A percentile compares a stretch with the other conserved stretches of the same genome.
These are phyloP conservation scores for Ormosia semicastrata DNA, from an alignment of 306 rosid species.

Conservation along the genomic window DNA sequence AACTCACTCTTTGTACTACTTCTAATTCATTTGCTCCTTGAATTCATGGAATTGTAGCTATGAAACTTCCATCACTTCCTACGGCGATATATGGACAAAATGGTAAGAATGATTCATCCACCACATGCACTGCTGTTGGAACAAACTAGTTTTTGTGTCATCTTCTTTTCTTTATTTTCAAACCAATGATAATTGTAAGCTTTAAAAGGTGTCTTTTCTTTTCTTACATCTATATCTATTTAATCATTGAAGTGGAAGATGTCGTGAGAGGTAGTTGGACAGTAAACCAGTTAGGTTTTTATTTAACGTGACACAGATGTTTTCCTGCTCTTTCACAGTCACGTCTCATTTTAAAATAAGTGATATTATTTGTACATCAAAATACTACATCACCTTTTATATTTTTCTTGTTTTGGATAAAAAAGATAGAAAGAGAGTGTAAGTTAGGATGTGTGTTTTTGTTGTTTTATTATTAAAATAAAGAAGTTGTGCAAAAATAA, in stretches of 20 bases:
- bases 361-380: no score
- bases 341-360: background rate
- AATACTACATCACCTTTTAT: no score
- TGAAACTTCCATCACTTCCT: slow-evolving; percentile 36
- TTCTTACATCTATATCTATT: background rate
- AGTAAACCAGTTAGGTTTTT: background rate
- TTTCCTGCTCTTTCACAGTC: background rate
- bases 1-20: background rate
- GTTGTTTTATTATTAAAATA: no score
- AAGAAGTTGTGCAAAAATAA: no score
- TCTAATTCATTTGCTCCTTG: background rate
- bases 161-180: no score
- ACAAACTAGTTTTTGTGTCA: background rate
- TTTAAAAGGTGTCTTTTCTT: background rate
- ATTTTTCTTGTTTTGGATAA: no score
- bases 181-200: no score
- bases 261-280: background rate
- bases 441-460: no score
- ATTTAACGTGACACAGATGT: background rate
- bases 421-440: no score
- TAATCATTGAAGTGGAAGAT: background rate
- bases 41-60: slow-evolving; percentile 30
- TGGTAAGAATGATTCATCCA: slow-evolving; percentile 36
- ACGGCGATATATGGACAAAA: slow-evolving; percentile 38
- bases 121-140: no score